phyloP scores from a whole-genome alignment of 148 eudicot species.

The Camellia japonica region DNA sequence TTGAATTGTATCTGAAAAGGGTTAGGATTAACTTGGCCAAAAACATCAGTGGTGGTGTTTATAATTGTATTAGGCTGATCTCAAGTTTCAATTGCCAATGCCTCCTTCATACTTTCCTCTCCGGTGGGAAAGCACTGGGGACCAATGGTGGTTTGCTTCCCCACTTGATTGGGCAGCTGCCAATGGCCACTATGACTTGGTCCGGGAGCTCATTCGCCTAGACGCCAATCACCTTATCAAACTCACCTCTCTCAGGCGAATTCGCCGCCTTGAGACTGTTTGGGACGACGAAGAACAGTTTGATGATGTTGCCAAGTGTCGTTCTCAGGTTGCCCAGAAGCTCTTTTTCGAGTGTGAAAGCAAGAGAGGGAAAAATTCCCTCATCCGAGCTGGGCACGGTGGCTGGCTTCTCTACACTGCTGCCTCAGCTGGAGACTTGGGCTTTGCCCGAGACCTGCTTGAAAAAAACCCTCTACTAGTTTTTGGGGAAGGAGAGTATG shows the following conservation, averaged over 20 bases:
- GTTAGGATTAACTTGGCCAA: background rate
- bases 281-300: constrained; percentile 78
- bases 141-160: constrained; percentile 90
- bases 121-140: constrained; percentile 92
- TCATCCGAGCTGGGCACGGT: constrained; percentile 65
- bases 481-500: constrained; percentile 88
- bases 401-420: constrained; percentile 93
- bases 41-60: background rate
- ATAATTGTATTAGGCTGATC: background rate
- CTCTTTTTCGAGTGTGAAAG: constrained; percentile 50
- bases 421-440: constrained; percentile 74
- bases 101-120: constrained; percentile 55
- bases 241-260: constrained; percentile 73
- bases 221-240: constrained; percentile 76
- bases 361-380: constrained; percentile 42
- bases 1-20: background rate
- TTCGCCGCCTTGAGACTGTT: constrained; percentile 76
- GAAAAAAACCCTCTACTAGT: constrained; percentile 62
- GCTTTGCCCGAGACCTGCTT: constrained; percentile 48
- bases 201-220: constrained; percentile 63
- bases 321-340: constrained; percentile 58
- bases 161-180: constrained; percentile 93
- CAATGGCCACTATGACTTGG: constrained; percentile 79
- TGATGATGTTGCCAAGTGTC: constrained; percentile 54
- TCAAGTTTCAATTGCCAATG: constrained; percentile 13